Conservation (phyloP, 805 yeast species). For the Monosporozyma yasuniensis region DNA sequence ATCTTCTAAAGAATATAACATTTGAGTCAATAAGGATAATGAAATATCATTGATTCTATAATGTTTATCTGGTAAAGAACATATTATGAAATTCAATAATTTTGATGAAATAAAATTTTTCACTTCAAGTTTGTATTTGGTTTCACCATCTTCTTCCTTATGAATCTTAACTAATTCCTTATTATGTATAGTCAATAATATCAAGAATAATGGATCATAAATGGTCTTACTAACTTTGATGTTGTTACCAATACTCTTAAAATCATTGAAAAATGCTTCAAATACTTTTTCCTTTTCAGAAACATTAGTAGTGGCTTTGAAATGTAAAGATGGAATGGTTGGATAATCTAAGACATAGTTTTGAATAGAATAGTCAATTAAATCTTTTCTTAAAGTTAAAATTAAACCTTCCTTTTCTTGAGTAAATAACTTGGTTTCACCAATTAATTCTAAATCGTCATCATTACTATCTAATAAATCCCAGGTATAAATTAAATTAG, state of each 20-base stretch:
- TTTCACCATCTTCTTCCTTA: constrained; percentile 22
- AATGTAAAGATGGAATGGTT: constrained; percentile 19
- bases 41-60: constrained; percentile 31
- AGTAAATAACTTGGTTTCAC: constrained; percentile 39
- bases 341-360: constrained; percentile 27
- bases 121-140: constrained; percentile 37
- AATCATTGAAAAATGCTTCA: constrained; percentile 24
- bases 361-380: constrained; percentile 41
- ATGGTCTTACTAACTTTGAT: constrained; percentile 12
- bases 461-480: constrained; percentile 40
- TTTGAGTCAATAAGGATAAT: constrained; percentile 36
- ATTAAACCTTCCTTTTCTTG: constrained; percentile 40
- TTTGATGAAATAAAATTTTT: constrained; percentile 49
- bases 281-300: constrained; percentile 24
- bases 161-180: constrained; percentile 46
- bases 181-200: constrained; percentile 53
- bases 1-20: constrained; percentile 36
- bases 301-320: not conserved
- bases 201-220: constrained; percentile 67
- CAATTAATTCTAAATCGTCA: constrained; percentile 38
- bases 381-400: constrained; percentile 42
- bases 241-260: constrained; percentile 2
- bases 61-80: constrained; percentile 33
- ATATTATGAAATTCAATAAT: constrained; percentile 39
- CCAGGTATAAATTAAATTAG: constrained; percentile 55